phyloP scores from a whole-genome alignment of 352 stramenopile species.

The Globisporangium barbulae region DNA sequence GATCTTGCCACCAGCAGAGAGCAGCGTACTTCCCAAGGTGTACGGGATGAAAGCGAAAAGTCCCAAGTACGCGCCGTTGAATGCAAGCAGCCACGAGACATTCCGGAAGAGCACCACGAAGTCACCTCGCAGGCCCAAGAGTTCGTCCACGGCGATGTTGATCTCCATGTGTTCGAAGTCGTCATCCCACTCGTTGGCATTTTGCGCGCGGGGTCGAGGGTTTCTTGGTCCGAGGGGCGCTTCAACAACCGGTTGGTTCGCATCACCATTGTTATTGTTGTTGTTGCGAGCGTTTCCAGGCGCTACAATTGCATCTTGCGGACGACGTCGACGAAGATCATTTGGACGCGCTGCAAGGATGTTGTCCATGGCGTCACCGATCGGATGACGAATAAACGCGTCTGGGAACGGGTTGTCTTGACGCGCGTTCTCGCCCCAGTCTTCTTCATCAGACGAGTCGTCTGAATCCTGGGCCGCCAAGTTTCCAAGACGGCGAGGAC shows the following conservation, averaged over 20 bases:
- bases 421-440: constrained; percentile 21
- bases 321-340: constrained; percentile 40
- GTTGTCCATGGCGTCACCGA: constrained; percentile 24
- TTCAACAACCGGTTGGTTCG: constrained; percentile 8
- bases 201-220: constrained; percentile 27
- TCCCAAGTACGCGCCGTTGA: constrained; percentile 96
- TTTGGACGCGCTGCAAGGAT: constrained; percentile 20
- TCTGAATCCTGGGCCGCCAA: constrained; percentile 41
- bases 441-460: constrained; percentile 57
- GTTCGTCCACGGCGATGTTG: constrained; percentile 95
- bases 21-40: constrained; percentile 89
- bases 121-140: constrained; percentile 95
- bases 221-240: constrained; percentile 25
- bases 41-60: constrained; percentile 96
- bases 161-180: constrained; percentile 92
- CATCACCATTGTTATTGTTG: constrained; percentile 13
- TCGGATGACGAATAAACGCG: constrained; percentile 40
- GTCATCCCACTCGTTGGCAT: constrained; percentile 73
- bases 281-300: constrained; percentile 6
- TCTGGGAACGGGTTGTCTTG: constrained; percentile 34
- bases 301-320: background rate
- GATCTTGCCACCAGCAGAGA: constrained; percentile 71
- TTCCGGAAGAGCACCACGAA: constrained; percentile 94
- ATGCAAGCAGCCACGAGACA: constrained; percentile 95
- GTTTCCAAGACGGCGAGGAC: constrained; percentile 31